Evolutionary conservation across 768 basidiomycete species (phyloP).

Genomic region (Harrya chromipes): DNA sequence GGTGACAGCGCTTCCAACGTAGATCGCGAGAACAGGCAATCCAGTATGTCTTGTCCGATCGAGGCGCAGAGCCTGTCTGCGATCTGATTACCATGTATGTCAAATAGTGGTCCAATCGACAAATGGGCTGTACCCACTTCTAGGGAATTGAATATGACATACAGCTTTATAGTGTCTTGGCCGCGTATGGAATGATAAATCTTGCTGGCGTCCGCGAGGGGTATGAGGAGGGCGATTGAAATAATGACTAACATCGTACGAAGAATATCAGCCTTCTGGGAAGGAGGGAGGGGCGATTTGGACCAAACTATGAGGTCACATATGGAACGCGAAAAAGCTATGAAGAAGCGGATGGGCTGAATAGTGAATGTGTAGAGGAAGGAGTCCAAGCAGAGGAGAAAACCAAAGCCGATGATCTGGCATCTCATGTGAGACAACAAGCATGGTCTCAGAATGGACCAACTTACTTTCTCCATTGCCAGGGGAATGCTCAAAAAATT

Average conservation of each 20-base stretch:
- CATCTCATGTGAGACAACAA: constrained; percentile 3
- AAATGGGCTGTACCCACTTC: constrained; percentile 60
- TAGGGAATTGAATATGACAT: constrained; percentile 97
- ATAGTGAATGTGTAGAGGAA: constrained; percentile 99
- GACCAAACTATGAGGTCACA: constrained; percentile 48
- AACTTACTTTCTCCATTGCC: constrained; percentile 87
- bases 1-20: constrained; percentile 75
- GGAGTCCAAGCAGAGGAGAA: constrained; percentile 90
- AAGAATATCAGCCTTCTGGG: constrained; percentile 93
- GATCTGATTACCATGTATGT: constrained; percentile 53
- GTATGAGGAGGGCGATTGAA: constrained; percentile 71
- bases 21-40: constrained; percentile 92
- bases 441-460: not conserved
- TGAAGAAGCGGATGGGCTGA: constrained; percentile 80
- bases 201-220: constrained; percentile 92
- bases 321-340: constrained; percentile 60
- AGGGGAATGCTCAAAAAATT: constrained; percentile 93
- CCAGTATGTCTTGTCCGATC: constrained; percentile 96
- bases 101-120: not conserved
- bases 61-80: constrained; percentile 92
- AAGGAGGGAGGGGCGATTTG: constrained; percentile 64
- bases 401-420: constrained; percentile 90
- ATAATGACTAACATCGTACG: constrained; percentile 70
- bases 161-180: constrained; percentile 97
- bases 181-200: constrained; percentile 98